These are phyloP conservation scores for Davidsoniella eucalypti DNA, from an alignment of 2,329 filamentous ascomycete genomes.

Conservation along the genomic window DNA sequence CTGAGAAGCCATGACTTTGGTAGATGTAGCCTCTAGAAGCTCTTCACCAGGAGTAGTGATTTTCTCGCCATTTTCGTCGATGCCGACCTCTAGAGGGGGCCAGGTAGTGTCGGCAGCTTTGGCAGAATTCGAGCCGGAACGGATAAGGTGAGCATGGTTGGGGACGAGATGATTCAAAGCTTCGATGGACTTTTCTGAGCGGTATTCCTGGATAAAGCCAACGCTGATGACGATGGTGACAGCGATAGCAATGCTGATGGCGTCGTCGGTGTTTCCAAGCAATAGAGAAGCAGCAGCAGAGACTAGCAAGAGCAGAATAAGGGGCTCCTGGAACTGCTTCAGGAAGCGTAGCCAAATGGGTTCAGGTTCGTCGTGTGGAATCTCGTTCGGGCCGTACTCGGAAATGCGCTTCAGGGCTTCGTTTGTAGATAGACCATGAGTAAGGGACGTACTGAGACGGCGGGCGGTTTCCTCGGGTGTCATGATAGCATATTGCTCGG, in stretches of 20 bases:
- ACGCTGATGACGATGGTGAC: constrained; percentile 95
- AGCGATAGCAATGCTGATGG: constrained; percentile 84
- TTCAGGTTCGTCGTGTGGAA: constrained; percentile 84
- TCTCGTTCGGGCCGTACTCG: constrained; percentile 79
- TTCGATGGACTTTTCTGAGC: constrained; percentile 93
- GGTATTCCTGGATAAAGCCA: constrained; percentile 92
- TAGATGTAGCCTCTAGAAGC: constrained; percentile 54
- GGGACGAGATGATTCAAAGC: constrained; percentile 86
- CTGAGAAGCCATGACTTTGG: constrained; percentile 71
- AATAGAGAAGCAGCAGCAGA: constrained; percentile 80
- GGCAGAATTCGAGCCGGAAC: constrained; percentile 28
- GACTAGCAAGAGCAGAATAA: constrained; percentile 79
- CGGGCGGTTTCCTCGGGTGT: constrained; percentile 64
- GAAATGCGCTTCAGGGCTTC: constrained; percentile 68
- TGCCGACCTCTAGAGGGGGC: constrained; percentile 25
- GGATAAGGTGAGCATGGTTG: constrained; percentile 88
- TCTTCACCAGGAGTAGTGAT: constrained; percentile 44
- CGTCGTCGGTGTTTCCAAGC: constrained; percentile 88
- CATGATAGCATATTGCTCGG: constrained; percentile 48
- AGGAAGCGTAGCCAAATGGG: constrained; percentile 88
- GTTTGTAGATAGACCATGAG: constrained; percentile 60
- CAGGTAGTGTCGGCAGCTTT: constrained; percentile 27
- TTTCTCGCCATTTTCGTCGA: constrained; percentile 25
- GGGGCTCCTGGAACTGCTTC: constrained; percentile 90
- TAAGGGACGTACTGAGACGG: constrained; percentile 66